These are phyloP conservation scores for Sisymbrium altissimum DNA, from an alignment of 345 rosid species.

Conservation along the genomic window DNA sequence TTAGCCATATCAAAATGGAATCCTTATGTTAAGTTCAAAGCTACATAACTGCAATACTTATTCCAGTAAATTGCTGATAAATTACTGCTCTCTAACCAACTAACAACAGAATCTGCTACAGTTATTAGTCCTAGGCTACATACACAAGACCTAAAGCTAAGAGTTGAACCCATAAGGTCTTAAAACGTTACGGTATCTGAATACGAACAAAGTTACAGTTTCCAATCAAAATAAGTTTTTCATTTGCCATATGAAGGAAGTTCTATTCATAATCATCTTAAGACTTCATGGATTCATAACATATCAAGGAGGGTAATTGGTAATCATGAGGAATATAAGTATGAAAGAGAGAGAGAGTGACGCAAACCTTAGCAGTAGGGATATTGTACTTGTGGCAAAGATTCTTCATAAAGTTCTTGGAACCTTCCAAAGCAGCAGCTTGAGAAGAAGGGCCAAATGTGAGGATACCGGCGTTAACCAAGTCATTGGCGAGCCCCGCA, in stretches of 20 bases:
- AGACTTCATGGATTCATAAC: background rate
- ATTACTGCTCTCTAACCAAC: background rate
- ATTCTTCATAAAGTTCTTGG: constrained; percentile 89
- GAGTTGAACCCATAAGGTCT: background rate
- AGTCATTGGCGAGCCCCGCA: constrained; percentile 78
- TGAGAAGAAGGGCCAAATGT: constrained; percentile 91
- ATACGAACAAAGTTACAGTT: background rate
- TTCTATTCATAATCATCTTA: background rate
- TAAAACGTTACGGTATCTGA: background rate
- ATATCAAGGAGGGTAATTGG: too few relatives aligned
- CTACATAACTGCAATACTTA: background rate
- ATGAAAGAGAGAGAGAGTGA: background rate
- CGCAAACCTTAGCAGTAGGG: constrained; percentile 90
- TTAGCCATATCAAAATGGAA: background rate
- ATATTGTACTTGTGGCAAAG: constrained; percentile 81
- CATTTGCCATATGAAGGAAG: too few relatives aligned
- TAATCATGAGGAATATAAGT: background rate
- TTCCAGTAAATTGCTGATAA: background rate
- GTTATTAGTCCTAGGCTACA: background rate
- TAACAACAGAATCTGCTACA: background rate
- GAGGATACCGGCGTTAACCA: constrained; percentile 63
- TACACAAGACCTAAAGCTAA: background rate
- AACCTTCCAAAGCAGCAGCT: constrained; percentile 98
- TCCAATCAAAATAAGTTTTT: background rate
- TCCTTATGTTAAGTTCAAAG: background rate